Base-by-base conservation (phyloP, 2,329 filamentous ascomycete genomes). In the Cytospora piceicola region DNA sequence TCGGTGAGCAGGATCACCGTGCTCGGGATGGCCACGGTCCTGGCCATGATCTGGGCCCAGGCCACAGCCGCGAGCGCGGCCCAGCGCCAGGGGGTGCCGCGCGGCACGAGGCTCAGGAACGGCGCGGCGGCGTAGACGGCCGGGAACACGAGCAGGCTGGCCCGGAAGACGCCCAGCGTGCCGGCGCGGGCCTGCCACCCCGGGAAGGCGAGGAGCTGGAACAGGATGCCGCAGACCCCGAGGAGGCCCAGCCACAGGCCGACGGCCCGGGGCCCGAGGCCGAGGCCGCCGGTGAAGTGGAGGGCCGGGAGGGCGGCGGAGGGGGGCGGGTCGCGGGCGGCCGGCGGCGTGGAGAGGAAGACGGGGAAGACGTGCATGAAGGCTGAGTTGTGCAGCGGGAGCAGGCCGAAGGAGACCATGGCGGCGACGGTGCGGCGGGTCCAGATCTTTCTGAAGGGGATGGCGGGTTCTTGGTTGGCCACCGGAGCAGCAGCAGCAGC, bases 141-240 rank as follows among this genome's bases (percentile, higher is more conserved):
- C 0, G 87, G 84, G 42, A 88, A 89, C 11, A 89, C 77, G 17
- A 86, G 80, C 0, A 89, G 76, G 20, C 86, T 85, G 34, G 80
- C 74, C 42, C 83, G 81, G 74, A 88, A 88, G 53, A 84, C 84
- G 4, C 80, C 79, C 63, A 89, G 78, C 0, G 87, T 86, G 42
- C 87, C 87, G n/a, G 88, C 80, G 11, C 80, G 80, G 2, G 77
- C 77, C 69, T 88, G 87, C 11, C 88, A 76, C 32, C 78, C 79
- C 1, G 87, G 86, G 72, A 89, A 90, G 39, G 88, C 75, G 66
- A 88, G 79, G 7, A 89, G 82, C 70, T 90, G 87, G 1, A 89
- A 75, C 0, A 84, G 79, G 15, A 90, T 83, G 6, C 87, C 87
- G 60, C 88, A 82, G 61, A 86, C 75, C 9, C 87, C 88, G 56